phyloP scores from a whole-genome alignment of 257 asterid species.

The Solanum pennellii region DNA sequence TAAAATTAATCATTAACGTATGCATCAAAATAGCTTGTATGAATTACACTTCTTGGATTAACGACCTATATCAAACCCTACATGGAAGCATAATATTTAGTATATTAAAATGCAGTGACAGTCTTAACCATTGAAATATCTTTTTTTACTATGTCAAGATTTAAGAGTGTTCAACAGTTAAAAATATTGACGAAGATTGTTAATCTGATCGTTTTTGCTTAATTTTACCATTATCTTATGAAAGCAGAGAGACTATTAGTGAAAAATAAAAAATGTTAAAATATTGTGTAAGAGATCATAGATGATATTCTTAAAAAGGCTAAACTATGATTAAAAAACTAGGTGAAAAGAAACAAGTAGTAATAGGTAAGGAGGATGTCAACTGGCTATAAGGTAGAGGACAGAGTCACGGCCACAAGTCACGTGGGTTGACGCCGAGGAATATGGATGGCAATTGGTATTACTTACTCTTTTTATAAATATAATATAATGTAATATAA shows the following conservation, averaged over 20 bases:
- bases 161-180: too few species aligned
- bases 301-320: neutral
- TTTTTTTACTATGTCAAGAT: too few species aligned
- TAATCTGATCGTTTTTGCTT: fast-evolving
- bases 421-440: slow-evolving; percentile 74
- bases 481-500: neutral
- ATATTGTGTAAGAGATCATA: neutral
- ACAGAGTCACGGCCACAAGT: slow-evolving; percentile 30
- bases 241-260: fast-evolving
- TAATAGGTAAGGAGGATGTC: neutral
- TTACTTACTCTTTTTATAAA: neutral
- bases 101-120: too few species aligned
- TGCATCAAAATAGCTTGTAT: neutral
- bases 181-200: too few species aligned
- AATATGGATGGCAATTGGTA: slow-evolving; percentile 18
- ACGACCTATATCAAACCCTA: neutral
- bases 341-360: neutral
- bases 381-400: neutral
- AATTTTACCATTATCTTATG: fast-evolving
- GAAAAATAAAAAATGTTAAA: neutral
- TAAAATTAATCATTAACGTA: too few species aligned
- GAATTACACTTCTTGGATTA: neutral
- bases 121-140: too few species aligned
- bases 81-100: fast-evolving
- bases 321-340: neutral